phyloP scores from a whole-genome alignment of 2,329 filamentous ascomycete genomes.

The Sclerotinia subarctica region DNA sequence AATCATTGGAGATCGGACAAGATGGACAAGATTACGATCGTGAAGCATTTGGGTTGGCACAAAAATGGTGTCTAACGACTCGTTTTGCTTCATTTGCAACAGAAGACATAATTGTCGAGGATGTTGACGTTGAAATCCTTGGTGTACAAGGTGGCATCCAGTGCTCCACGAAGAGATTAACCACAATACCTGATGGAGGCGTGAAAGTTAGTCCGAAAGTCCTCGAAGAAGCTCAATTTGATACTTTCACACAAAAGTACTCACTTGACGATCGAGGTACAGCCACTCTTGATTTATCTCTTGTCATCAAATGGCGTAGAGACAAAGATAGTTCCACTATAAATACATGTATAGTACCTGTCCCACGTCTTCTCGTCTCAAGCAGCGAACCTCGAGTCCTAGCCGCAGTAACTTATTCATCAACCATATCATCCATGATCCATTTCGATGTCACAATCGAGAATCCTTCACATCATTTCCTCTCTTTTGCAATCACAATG shows the following conservation, averaged over 20 bases:
- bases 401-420: conserved; percentile 50
- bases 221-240: conserved; percentile 69
- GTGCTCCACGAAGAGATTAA: conserved; percentile 49
- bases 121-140: conserved; percentile 61
- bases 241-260: conserved; percentile 70
- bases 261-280: conserved; percentile 79
- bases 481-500: conserved; percentile 90
- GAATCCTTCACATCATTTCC: conserved; percentile 90
- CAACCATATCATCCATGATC: conserved; percentile 36
- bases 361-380: conserved; percentile 77
- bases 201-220: conserved; percentile 60
- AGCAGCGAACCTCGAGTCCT: conserved; percentile 81
- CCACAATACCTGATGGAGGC: conserved; percentile 42
- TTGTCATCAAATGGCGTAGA: conserved; percentile 77
- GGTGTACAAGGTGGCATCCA: conserved; percentile 59
- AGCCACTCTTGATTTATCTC: conserved; percentile 68
- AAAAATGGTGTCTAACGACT: conserved; percentile 77
- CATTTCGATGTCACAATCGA: conserved; percentile 71
- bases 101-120: conserved; percentile 58
- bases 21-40: conserved; percentile 36
- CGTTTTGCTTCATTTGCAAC: conserved; percentile 73
- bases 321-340: conserved; percentile 36
- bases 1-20: conserved; percentile 35
- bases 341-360: conserved; percentile 67
- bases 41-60: conserved; percentile 61